Evolutionary conservation across 2,329 filamentous ascomycete genomes (phyloP).

Genomic region (Pseudogymnoascus destructans): DNA sequence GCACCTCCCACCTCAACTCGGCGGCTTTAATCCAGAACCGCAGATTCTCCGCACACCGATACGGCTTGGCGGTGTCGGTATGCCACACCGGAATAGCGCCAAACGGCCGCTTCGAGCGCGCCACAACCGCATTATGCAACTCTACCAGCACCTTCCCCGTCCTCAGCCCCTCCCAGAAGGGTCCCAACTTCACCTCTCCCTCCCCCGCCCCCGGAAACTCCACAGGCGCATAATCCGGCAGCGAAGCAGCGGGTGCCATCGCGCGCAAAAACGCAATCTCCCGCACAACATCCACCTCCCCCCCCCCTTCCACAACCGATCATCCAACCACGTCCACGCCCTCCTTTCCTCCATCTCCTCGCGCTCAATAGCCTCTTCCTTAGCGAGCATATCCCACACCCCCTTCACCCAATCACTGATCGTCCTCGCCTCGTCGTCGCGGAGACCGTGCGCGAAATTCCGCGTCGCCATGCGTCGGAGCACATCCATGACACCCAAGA

Average conservation of each 20-base stretch:
- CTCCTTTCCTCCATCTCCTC: conserved; percentile 52
- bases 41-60: conserved; percentile 84
- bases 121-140: conserved; percentile 80
- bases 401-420: conserved; percentile 70
- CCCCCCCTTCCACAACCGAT: conserved; percentile 59
- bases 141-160: conserved; percentile 72
- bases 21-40: conserved; percentile 94
- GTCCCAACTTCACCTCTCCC: conserved; percentile 23
- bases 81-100: conserved; percentile 82
- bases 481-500: conserved; percentile 78
- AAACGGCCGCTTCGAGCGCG: conserved; percentile 74
- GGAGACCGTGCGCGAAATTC: conserved; percentile 73
- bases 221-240: conserved; percentile 24
- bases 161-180: conserved; percentile 60
- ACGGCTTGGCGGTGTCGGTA: conserved; percentile 87
- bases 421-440: conserved; percentile 59
- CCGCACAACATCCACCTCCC: conserved; percentile 55
- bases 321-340: conserved; percentile 65
- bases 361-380: conserved; percentile 66
- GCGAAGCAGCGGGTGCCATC: conserved; percentile 47
- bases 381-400: conserved; percentile 61
- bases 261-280: conserved; percentile 72
- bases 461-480: conserved; percentile 83
- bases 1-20: conserved; percentile 83
- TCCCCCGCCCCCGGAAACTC: conserved; percentile 25